Evolutionary conservation across 352 stramenopile species (phyloP), one percentile per base, ranked within the genome.

Genomic region (Pythium brassicae): DNA sequence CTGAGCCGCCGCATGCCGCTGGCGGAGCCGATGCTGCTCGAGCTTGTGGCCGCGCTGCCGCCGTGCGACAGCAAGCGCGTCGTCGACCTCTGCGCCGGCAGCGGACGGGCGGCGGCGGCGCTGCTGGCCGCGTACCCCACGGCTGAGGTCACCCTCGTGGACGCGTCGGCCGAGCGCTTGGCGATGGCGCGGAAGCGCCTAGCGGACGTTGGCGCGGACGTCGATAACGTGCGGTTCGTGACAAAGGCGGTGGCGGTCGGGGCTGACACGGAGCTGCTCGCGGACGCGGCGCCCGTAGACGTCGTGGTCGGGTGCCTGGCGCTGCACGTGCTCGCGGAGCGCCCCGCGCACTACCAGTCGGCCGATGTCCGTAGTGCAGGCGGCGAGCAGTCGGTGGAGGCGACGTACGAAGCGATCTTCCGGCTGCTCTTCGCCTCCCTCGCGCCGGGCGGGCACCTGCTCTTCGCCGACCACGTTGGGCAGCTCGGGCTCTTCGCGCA

Each of bases 401-500:
- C 59, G 8, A 50, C 60, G 23, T 87, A 93, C 57, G 66, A 80
- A 25, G 47, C 69, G 20, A 56, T 93, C 22, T 91, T 93, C 55
- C 68, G 63, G 19, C 62, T 76, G 17, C 58, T 84, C 32, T 83
- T 69, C 59, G 69, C 59, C 35, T 71, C 83, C 26, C 57, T 93
- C 35, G 57, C 67, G 34, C 80, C 78, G 1, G 78, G 77, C 44
- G 83, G 83, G 26, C 83, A 93, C 50, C 50, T 89, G 17, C 49
- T 90, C 22, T 72, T 89, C 52, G 80, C 66, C 15, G 83, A 93
- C 53, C 83, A 93, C 61, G 83, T 93, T 4, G 83, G 78, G 11
- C 77, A 87, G 52, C 53, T 89, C 26, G 26, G 63, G 6, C 65
- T 89, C 11, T 93, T 90, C 51, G 56, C 68, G 43, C 83, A 93